A percentile compares a stretch with the other conserved stretches of the same genome.
Conservation (phyloP, 345 rosid species). For the Bruguiera sexangula region DNA sequence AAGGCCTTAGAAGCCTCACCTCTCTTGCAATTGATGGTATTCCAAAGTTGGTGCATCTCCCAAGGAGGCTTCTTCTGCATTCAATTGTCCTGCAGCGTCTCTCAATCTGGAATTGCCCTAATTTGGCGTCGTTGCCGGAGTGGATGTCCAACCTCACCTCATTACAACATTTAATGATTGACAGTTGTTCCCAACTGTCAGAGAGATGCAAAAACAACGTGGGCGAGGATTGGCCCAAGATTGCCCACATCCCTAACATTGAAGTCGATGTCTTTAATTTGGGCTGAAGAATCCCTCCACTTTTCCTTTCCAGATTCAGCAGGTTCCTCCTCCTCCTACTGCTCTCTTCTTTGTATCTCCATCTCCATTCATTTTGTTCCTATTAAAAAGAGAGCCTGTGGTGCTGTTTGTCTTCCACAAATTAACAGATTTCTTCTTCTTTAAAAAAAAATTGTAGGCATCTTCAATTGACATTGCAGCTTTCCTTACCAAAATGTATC, state of each 20-base stretch:
- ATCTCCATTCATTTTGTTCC: too few relatives aligned
- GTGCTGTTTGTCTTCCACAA: too few relatives aligned
- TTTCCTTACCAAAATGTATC: too few relatives aligned
- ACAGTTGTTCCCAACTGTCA: background rate
- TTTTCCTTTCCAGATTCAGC: too few relatives aligned
- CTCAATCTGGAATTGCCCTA: background rate
- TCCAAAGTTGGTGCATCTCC: conserved; percentile 5
- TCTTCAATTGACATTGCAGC: too few relatives aligned
- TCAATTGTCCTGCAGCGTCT: background rate
- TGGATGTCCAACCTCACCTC: conserved; percentile 16
- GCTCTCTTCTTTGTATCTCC: too few relatives aligned
- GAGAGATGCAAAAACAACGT: background rate
- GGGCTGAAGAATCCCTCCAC: too few relatives aligned
- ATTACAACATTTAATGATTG: background rate
- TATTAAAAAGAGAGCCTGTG: too few relatives aligned
- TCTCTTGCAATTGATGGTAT: conserved; percentile 4
- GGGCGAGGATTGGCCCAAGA: conserved; percentile 11
- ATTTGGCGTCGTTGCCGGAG: conserved; percentile 5
- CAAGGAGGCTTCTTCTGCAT: conserved; percentile 7
- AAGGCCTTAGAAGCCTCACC: conserved; percentile 10
- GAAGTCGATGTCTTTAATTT: background rate
- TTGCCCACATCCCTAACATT: conserved; percentile 12
- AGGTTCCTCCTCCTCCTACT: too few relatives aligned
- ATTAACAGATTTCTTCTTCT: too few relatives aligned
- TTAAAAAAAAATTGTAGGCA: too few relatives aligned